Percentiles rank a stretch among this genome's conserved stretches.
Evolutionary conservation across 495 filamentous ascomycete genomes (phyloP).

Genomic region (Penicillium coprophilum): DNA sequence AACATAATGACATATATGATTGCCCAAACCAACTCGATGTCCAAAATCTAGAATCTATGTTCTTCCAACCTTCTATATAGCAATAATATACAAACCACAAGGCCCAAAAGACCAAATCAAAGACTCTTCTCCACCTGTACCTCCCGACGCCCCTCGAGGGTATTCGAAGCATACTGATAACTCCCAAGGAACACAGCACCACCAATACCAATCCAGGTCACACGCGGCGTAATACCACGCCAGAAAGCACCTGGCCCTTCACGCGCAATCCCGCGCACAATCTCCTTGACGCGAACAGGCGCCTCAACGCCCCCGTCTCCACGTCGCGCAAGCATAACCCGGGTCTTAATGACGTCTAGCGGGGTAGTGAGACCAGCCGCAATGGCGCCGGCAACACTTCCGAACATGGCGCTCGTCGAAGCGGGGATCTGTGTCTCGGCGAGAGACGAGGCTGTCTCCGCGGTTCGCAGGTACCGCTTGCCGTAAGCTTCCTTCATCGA

Average conservation of each 20-base stretch:
- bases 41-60: conserved; percentile 5
- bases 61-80: conserved; percentile 2
- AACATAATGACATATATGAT: conserved; percentile 1
- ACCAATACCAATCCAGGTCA: conserved; percentile 91
- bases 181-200: conserved; percentile 94
- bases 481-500: conserved; percentile 67
- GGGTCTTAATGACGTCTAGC: conserved; percentile 92
- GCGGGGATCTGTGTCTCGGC: conserved; percentile 55
- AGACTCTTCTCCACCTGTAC: conserved; percentile 17
- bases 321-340: conserved; percentile 79
- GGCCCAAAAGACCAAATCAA: background rate
- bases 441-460: conserved; percentile 7
- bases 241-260: conserved; percentile 81
- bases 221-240: conserved; percentile 80
- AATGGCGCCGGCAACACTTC: conserved; percentile 77
- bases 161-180: conserved; percentile 87
- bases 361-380: conserved; percentile 90
- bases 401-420: conserved; percentile 81
- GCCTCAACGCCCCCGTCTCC: conserved; percentile 36
- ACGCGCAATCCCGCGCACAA: conserved; percentile 65
- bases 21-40: background rate
- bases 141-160: conserved; percentile 48
- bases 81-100: conserved; percentile 13
- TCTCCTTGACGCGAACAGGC: conserved; percentile 53
- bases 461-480: conserved; percentile 31